A percentile compares a stretch with the other conserved stretches of the same genome.
These are phyloP conservation scores for Diaporthe velutina DNA, from an alignment of 2,329 filamentous ascomycete species.

Conservation along the genomic window DNA sequence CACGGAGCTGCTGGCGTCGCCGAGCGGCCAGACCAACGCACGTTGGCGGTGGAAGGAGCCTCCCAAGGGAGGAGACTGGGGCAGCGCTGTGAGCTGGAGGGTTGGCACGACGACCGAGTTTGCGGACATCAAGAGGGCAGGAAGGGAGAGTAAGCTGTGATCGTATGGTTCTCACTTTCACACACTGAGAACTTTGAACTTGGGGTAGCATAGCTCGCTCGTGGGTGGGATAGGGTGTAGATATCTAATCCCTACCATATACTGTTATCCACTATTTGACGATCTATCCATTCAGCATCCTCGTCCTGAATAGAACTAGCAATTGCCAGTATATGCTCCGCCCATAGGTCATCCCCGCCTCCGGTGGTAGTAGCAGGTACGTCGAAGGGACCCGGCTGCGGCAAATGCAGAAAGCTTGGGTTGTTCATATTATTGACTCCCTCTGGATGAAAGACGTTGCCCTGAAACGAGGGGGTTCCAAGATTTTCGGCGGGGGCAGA, in stretches of 20 bases:
- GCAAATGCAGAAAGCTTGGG: neutral
- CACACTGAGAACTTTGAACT: too few relatives aligned
- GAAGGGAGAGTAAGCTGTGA: conserved; percentile 22
- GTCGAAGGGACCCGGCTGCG: conserved; percentile 2
- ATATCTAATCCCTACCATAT: conserved; percentile 2
- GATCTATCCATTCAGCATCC: conserved; percentile 26
- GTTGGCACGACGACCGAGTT: conserved; percentile 43
- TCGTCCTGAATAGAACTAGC: conserved; percentile 29
- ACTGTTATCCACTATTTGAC: conserved; percentile 24
- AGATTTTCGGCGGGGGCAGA: neutral
- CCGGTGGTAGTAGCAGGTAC: neutral
- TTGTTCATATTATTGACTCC: neutral
- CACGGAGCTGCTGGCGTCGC: conserved; percentile 57
- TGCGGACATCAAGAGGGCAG: conserved; percentile 20
- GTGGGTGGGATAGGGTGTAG: neutral
- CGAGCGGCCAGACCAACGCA: conserved; percentile 54
- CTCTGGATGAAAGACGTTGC: neutral
- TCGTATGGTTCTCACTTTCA: neutral
- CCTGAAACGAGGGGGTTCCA: neutral
- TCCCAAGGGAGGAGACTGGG: conserved; percentile 39
- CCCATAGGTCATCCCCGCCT: conserved; percentile 17
- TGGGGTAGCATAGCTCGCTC: neutral
- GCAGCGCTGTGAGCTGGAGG: conserved; percentile 53
- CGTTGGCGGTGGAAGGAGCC: conserved; percentile 66
- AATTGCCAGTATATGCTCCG: conserved; percentile 25